A percentile compares a stretch with the other conserved stretches of the same genome.
phyloP scores from a whole-genome alignment of 805 yeast species.

The Pichia membranifaciens region DNA sequence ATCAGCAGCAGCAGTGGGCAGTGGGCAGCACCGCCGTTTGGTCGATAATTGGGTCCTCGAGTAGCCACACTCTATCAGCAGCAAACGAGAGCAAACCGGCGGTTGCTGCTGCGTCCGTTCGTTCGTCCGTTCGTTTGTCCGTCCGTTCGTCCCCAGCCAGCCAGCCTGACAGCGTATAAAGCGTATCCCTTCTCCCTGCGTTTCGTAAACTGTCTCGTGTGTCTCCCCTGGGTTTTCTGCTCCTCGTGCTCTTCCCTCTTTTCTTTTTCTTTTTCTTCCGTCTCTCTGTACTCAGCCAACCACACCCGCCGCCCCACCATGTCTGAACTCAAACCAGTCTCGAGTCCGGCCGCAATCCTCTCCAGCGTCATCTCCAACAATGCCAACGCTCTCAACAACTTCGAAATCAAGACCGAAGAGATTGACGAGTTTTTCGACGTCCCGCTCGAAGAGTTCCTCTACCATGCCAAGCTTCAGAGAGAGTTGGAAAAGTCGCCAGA shows the following conservation, averaged over 20 bases:
- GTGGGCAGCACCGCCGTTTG: too few relatives aligned
- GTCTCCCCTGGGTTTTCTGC: too few relatives aligned
- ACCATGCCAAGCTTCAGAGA: slow-evolving; percentile 8
- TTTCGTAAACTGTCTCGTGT: too few relatives aligned
- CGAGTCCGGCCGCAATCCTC: neutral
- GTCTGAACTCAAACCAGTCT: slow-evolving; percentile 5
- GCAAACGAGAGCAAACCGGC: too few relatives aligned
- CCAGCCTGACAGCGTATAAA: too few relatives aligned
- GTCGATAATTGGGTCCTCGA: too few relatives aligned
- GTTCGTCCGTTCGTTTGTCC: too few relatives aligned
- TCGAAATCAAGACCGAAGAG: neutral
- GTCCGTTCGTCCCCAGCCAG: too few relatives aligned
- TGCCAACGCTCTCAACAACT: slow-evolving; percentile 6
- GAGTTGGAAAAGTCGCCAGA: slow-evolving; percentile 9
- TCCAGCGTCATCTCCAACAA: slow-evolving; percentile 32
- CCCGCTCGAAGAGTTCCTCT: slow-evolving; percentile 8
- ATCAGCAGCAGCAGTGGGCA: too few relatives aligned
- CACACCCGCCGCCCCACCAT: slow-evolving; percentile 14
- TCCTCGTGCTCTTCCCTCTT: neutral
- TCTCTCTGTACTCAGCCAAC: neutral
- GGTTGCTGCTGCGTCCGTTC: too few relatives aligned
- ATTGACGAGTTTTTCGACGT: slow-evolving; percentile 7
- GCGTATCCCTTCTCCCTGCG: too few relatives aligned
- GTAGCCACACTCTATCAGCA: too few relatives aligned
- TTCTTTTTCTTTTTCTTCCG: neutral